Base-by-base conservation (phyloP, 352 stramenopile genomes). In the Phytopythium ostracodes region DNA sequence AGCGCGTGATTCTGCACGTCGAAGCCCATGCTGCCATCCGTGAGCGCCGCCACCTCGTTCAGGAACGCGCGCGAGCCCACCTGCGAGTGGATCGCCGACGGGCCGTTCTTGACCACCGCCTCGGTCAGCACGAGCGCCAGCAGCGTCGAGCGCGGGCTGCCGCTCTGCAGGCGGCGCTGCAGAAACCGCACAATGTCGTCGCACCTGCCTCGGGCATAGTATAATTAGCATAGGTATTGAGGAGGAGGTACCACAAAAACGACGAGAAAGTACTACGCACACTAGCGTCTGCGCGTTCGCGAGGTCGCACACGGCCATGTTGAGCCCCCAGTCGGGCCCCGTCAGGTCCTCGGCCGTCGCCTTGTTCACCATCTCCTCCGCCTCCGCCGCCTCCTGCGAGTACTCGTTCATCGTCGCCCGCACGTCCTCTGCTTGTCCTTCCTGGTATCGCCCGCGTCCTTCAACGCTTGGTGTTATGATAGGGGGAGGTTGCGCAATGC, bases 61-160 rank as follows among this genome's bases (percentile, higher is more conserved):
- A 95, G 65, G 61, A 94, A 95, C 15, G 63, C n/a, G 35, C 81
- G 74, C 24, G 73, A 76, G 4, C 61, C 82, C n/a, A 93, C 65
- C 60, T 80, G 77, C 35, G 67, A 56, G 60, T 92, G 80, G 17
- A 93, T 66, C 4, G 68, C 61, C 24, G 60, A 49, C n/a, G 82
- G 76, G 9, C 84, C 84, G 61, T 95, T 95, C 67, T 92, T 93
- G 46, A 95, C 81, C 33, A 92, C 38, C 18, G 83, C 88, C 56
- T 93, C 87, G 0, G 74, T 79, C 38, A 92, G 60, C 50, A 92
- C 63, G 12, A 95, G 67, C 62, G 87, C 66, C 49, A 85, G 66
- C 3, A 89, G 71, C 52, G 76, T 65, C 24, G 65, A 62, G 31
- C 81, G 79, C 2, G 81, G 67, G 31, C 61, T 69, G 14, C 66